Evolutionary conservation across 768 basidiomycete genomes (phyloP).

Genomic region (Rhizopogon vinicolor): DNA sequence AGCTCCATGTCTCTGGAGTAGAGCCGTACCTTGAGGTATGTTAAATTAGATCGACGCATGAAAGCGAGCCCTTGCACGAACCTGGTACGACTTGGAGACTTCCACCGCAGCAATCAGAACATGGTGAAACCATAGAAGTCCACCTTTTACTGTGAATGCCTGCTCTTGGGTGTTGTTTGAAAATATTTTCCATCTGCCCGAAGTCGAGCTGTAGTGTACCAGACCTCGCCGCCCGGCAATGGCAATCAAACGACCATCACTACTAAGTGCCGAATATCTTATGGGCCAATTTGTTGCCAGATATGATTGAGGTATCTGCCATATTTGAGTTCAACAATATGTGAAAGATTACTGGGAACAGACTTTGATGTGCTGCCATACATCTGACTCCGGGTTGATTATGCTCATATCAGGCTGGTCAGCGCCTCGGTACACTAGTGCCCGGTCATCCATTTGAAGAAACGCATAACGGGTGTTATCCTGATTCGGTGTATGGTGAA

Average conservation of each 20-base stretch:
- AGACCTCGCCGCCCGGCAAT: slow-evolving; percentile 89
- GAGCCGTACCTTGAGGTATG: slow-evolving; percentile 64
- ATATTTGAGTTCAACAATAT: slow-evolving; percentile 4
- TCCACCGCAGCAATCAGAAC: slow-evolving; percentile 91
- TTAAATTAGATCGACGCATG: slow-evolving; percentile 3
- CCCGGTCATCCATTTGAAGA: slow-evolving; percentile 91
- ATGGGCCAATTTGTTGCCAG: slow-evolving; percentile 92
- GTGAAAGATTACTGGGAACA: slow-evolving; percentile 1
- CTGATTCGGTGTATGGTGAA: slow-evolving; percentile 34
- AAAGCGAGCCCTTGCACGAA: slow-evolving; percentile 22
- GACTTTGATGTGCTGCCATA: slow-evolving; percentile 96
- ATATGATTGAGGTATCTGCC: slow-evolving; percentile 84
- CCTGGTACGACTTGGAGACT: slow-evolving; percentile 73
- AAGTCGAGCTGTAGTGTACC: slow-evolving; percentile 89
- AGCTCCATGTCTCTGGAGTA: slow-evolving; percentile 93
- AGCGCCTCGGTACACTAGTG: slow-evolving; percentile 89
- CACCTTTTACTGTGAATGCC: slow-evolving; percentile 83
- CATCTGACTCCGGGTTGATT: slow-evolving; percentile 96
- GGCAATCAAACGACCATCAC: slow-evolving; percentile 87
- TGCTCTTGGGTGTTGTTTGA: slow-evolving; percentile 78
- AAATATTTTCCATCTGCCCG: slow-evolving; percentile 94
- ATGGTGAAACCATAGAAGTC: slow-evolving; percentile 95
- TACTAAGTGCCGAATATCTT: slow-evolving; percentile 84
- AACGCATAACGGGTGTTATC: slow-evolving; percentile 96
- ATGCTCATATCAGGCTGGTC: slow-evolving; percentile 98